phyloP scores from a whole-genome alignment of 2,329 filamentous ascomycete species.

The Penicillium sp. region DNA sequence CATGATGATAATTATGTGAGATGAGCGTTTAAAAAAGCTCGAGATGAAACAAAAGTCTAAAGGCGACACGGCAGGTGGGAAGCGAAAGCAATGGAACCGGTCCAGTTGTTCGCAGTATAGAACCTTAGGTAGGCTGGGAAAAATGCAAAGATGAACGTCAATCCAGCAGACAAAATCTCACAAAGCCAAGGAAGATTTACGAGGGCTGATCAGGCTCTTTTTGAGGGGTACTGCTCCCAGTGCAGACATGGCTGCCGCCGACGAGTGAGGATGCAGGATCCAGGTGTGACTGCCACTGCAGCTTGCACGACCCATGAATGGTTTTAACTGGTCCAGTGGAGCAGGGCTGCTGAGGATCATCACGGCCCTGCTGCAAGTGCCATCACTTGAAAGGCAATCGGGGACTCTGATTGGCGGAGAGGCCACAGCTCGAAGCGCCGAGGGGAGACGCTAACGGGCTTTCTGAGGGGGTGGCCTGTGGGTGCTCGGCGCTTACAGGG shows the following conservation, averaged over 20 bases:
- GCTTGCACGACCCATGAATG: constrained; percentile 17
- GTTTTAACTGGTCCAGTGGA: constrained; percentile 9
- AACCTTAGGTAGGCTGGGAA: not conserved
- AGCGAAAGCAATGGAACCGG: constrained; percentile 1
- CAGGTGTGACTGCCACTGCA: constrained; percentile 36
- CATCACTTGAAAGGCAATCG: constrained; percentile 27
- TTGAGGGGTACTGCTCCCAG: constrained; percentile 29
- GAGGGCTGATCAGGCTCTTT: constrained; percentile 30
- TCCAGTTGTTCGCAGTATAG: constrained; percentile 2
- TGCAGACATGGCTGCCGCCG: constrained; percentile 20
- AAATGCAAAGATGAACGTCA: constrained; percentile 8
- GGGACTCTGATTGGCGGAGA: constrained; percentile 28
- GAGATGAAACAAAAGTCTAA: not conserved
- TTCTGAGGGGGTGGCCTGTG: constrained; percentile 14
- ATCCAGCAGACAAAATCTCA: constrained; percentile 8
- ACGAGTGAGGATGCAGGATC: constrained; percentile 29
- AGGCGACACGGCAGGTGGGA: not conserved
- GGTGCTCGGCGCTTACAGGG: constrained; percentile 27
- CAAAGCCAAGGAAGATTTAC: constrained; percentile 18
- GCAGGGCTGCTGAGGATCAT: constrained; percentile 22
- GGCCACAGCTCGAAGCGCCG: constrained; percentile 30
- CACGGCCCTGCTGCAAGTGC: constrained; percentile 32
- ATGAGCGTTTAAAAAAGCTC: not conserved
- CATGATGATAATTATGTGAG: constrained; percentile 26
- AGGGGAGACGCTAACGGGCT: constrained; percentile 25